Base-by-base conservation (phyloP, 371 early-diverging fungal genomes). In the Entomophthora muscae region DNA sequence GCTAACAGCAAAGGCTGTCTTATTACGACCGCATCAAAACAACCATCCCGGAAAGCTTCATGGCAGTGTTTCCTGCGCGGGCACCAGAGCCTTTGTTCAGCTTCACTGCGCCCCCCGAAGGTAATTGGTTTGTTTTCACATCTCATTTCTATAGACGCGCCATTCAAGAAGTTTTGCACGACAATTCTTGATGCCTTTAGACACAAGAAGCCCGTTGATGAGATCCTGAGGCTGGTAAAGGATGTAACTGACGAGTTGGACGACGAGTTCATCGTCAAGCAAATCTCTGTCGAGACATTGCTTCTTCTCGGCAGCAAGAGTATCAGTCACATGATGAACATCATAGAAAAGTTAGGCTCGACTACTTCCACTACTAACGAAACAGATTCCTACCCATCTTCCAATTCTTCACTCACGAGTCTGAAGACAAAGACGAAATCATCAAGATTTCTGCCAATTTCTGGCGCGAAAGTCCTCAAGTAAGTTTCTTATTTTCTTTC, bases 321-420 rank as follows among this genome's bases (percentile, higher is more conserved):
- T 71, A 93, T 96, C 77, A 87, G 86, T 53, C 97, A 96, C 69
- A 79, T 90, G 52, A 69, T 95, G 66, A 91, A 88, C 67, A 85
- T 90, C 5, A 81, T 93, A 42, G 97, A 96, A 67, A 75, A 89
- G 78, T 86, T 70, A 13, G 10, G 29, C 33, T 64, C n/a, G 22
- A 64, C 24, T 12, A 27, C 32, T 10, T 24, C 29, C 21, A 56
- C 23, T 24, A 3, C n/a, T n/a, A n/a, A n/a, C n/a, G n/a, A n/a
- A n/a, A n/a, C 22, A 3, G 23, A 27, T 66, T 31, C 53, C 69
- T 89, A 57, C 72, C 76, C 22, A 74, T 88, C 13, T 71, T 91
- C 61, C 80, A 87, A 31, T 69, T 72, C 32, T 68, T 83, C 32
- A 86, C 85, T 69, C 60, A 67, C 5, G 76, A 77, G 2, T 74